Percentiles rank a stretch among this genome's conserved stretches.
These are phyloP conservation scores for Hypoxylon sp. DNA, from an alignment of 2,329 filamentous ascomycete genomes.

Conservation along the genomic window DNA sequence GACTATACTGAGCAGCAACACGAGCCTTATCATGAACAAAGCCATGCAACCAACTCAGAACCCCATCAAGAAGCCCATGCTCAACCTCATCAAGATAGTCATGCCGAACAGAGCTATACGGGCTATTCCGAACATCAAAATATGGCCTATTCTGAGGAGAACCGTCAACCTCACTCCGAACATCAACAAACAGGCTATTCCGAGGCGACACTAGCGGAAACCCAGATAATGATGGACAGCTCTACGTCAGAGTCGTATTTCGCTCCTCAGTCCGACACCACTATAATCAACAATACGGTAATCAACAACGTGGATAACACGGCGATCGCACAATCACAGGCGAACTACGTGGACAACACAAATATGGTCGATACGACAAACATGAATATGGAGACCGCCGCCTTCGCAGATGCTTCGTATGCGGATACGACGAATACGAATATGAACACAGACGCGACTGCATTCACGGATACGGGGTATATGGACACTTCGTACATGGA, in stretches of 20 bases:
- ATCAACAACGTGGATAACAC: conserved; percentile 33
- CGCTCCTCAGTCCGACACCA: conserved; percentile 30
- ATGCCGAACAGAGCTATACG: conserved; percentile 7
- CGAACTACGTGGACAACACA: conserved; percentile 11
- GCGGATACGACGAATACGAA: conserved; percentile 3
- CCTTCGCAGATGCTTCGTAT: conserved; percentile 19
- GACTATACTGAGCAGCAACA: conserved; percentile 25
- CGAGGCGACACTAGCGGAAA: conserved; percentile 14
- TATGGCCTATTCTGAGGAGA: conserved; percentile 3
- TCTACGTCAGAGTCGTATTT: conserved; percentile 20
- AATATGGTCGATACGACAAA: conserved; percentile 9
- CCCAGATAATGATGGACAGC: conserved; percentile 22
- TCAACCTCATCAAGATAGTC: neutral
- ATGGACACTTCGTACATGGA: neutral
- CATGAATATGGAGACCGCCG: neutral
- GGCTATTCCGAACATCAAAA: conserved; percentile 10
- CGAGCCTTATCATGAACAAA: conserved; percentile 12
- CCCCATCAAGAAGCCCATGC: conserved; percentile 15
- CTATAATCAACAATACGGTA: conserved; percentile 29
- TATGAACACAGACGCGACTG: conserved; percentile 12
- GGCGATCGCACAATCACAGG: conserved; percentile 2
- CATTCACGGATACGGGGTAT: neutral
- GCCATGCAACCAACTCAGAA: conserved; percentile 12
- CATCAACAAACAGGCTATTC: conserved; percentile 20
- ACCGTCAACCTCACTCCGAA: conserved; percentile 9